Evolutionary conservation across 2,329 filamentous ascomycete species (phyloP), one percentile per base, ranked within the genome.

Genomic region (Scedosporium boydii): DNA sequence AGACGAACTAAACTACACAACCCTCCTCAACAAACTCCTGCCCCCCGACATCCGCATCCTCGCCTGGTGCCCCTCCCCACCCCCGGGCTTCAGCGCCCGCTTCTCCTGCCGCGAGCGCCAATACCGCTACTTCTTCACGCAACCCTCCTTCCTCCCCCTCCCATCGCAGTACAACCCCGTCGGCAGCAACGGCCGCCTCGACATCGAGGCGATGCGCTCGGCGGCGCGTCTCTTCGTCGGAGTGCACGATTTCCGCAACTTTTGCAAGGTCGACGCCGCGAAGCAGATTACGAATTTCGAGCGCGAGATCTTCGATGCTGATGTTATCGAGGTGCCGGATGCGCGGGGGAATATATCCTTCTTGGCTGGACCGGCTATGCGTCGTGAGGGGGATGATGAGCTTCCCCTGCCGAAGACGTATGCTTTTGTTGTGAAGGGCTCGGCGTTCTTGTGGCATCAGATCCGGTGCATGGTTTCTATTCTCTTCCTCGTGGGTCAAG

Each of bases 41-140:
- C 95, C 95, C 4, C 84, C 88, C 26, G 93, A 96, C 72, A 98
- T 99, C 69, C 86, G 91, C 64, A 80, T 96, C 63, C 82, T 98
- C 42, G 95, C 95, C 3, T 99, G 95, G 95, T 96, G 93, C 71
- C 91, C 93, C 0, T 80, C 85, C 34, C 90, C 89, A 16, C 91
- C 93, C 0, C 76, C 82, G 7, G 84, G 84, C 65, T 99, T 99
- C 74, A 92, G 90, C 41, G 95, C 95, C 4, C 87, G 95, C 48
- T 97, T 97, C 80, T 92, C 90, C 61, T 99, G 95, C 75, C 86
- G 88, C 65, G 92, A 97, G 75, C 84, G 95, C 23, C 88, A 90
- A 67, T 99, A 99, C 77, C 87, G 91, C 63, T 99, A 99, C 76
- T 98, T 96, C 79, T 99, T 99, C 78, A 98, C 95, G 0, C 91